Evolutionary conservation across 345 rosid genomes (phyloP), one percentile per base, ranked within the genome.

Genomic region (Corchorus capsularis): DNA sequence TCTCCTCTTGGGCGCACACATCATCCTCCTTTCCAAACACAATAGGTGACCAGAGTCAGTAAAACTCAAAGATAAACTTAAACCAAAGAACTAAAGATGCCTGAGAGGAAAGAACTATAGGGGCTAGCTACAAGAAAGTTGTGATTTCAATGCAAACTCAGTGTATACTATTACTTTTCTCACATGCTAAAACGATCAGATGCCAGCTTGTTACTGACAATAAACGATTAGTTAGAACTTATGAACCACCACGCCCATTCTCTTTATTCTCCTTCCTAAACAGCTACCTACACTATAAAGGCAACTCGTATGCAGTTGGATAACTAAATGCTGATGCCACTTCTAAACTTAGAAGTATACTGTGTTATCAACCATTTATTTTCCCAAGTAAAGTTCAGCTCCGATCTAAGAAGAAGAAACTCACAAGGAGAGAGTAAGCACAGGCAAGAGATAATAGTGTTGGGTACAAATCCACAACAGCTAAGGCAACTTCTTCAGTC

Each of bases 341-440:
- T n/a, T 37, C 37, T 45, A 43, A 41, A 45, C 53, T 41, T 34
- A 20, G 37, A 45, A 45, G 10, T 15, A 13, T 35, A 46, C 2
- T 10, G 3, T 43, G 34, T 52, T 45, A 20, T 63, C 16, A 32
- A 69, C 73, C 2, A 65, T 39, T 34, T 17, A 71, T 45, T 56
- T 3, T 45, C 52, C 10, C 61, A 65, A 27, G 55, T 20, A 69
- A 8, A 57, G 52, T 43, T 20, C 65, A 57, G 64, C 13, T 45
- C 27, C 55, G 27, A 63, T 22, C 43, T 16, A 61, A 6, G 37
- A 77, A 53, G 37, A 49, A 6, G 69, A 77, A 37, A 88, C 99
- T 90, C 88, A 93, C 99, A 74, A 95, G 92, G 52, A 77, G 79
- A 81, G 93, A 88, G 77, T 93, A 93, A 50, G 99, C 94, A 66